Conservation (phyloP, 2,329 filamentous ascomycete genomes). For the Pestalotiopsis fici region DNA sequence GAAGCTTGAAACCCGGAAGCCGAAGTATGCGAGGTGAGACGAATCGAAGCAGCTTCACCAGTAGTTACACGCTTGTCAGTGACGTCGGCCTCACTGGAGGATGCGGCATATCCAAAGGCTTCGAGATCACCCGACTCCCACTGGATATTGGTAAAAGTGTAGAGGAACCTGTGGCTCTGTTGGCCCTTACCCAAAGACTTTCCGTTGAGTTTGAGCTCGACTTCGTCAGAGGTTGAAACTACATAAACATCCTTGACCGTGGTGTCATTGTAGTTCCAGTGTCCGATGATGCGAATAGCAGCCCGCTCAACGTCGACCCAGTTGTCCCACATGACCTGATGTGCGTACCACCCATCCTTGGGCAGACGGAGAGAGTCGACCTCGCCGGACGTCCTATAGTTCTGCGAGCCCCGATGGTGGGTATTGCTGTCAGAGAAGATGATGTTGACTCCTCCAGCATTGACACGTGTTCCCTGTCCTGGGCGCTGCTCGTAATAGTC, state of each 20-base stretch:
- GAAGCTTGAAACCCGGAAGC: neutral
- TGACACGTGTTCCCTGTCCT: constrained; percentile 1
- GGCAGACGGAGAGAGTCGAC: constrained; percentile 5
- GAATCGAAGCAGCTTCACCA: constrained; percentile 1
- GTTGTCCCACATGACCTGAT: constrained; percentile 8
- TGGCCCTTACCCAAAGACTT: neutral
- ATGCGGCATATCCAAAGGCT: neutral
- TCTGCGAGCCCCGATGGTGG: constrained; percentile 4
- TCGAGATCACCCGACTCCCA: neutral
- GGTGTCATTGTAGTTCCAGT: constrained; percentile 9
- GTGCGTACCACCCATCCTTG: neutral
- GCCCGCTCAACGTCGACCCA: constrained; percentile 6
- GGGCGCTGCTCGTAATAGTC: constrained; percentile 4
- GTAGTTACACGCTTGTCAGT: constrained; percentile 1
- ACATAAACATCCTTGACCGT: constrained; percentile 8
- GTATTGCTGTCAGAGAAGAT: constrained; percentile 8
- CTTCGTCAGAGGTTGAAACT: constrained; percentile 1
- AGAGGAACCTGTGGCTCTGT: neutral
- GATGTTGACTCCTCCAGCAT: constrained; percentile 2
- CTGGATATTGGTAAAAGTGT: neutral
- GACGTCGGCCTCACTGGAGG: neutral
- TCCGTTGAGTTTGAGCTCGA: constrained; percentile 2
- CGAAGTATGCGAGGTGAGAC: neutral
- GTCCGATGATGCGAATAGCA: neutral
- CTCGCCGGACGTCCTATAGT: constrained; percentile 3